Conservation (phyloP, 495 filamentous ascomycete genomes). For the Neurospora sp. region DNA sequence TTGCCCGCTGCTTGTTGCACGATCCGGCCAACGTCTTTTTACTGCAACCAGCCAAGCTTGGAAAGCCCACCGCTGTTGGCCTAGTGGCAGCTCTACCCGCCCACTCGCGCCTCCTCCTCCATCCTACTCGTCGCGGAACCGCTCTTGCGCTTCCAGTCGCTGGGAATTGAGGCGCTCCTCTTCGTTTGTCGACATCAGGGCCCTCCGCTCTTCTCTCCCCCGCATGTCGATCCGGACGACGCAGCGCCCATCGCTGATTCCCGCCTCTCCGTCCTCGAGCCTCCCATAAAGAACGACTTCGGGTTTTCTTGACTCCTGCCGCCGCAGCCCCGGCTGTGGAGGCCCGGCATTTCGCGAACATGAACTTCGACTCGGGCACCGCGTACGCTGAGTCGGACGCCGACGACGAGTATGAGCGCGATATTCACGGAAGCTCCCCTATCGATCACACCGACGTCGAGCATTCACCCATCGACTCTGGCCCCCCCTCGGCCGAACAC, state of each 20-base stretch:
- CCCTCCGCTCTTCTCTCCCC: not conserved
- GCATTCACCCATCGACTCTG: conserved; percentile 69
- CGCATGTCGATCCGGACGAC: conserved; percentile 8
- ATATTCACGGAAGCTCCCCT: conserved; percentile 61
- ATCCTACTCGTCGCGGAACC: not conserved
- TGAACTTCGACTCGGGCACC: conserved; percentile 50
- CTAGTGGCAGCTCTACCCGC: not conserved
- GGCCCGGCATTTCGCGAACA: conserved; percentile 24
- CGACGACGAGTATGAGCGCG: conserved; percentile 89
- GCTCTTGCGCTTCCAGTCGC: not conserved
- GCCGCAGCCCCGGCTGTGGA: conserved; percentile 16
- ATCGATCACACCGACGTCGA: conserved; percentile 68
- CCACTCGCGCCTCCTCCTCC: not conserved
- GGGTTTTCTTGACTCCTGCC: not conserved
- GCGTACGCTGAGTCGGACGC: conserved; percentile 80
- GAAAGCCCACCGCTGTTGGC: conserved; percentile 1
- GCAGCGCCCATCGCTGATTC: not conserved
- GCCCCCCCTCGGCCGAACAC: conserved; percentile 69
- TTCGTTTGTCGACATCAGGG: not conserved
- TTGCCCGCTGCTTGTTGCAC: not conserved
- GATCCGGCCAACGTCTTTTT: not conserved
- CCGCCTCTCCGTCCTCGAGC: not conserved
- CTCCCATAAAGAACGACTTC: not conserved
- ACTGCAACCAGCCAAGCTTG: not conserved
- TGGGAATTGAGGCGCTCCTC: not conserved